Evolutionary conservation across 192 early-diverging fungal species (phyloP), one percentile per base, ranked within the genome.

Genomic region (Backusella luteola): DNA sequence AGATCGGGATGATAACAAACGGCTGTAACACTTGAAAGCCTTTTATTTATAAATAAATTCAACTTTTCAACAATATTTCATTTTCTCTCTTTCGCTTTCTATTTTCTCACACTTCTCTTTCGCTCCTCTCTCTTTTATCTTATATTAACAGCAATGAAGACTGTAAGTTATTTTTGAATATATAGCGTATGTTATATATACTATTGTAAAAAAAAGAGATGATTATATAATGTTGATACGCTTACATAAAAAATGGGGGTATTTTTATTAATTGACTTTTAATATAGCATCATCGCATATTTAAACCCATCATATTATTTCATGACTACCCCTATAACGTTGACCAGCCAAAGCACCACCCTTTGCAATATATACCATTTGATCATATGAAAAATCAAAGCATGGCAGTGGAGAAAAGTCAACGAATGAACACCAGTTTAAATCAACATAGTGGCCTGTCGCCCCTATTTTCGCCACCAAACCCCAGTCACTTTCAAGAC

Each of bases 221-320:
- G 9, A 14, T 29, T 29, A 29, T 29, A 63, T 63, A 63, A 26
- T 26, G 29, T 29, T 29, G 21, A 12, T 63, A 29, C 11, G 12
- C 26, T 63, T 63, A 63, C 23, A 26, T 56, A 56, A 56, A 56
- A 17, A 3, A 21, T 2, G n/a, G 7, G n/a, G 21, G 38, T 39
- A 39, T 39, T 39, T 39, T 32, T 4, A 63, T 29, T 53, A 29
- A 34, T 73, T 52, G 34, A 39, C 41, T 52, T 73, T 53, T 39
- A 29, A 63, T 63, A 68, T 39, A 34, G 36, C 38, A 81, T 73
- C 71, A 69, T 46, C 80, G 80, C 19, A 59, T 81, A 9, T 81
- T 81, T 56, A 70, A 73, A 21, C 80, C 80, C 23, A 69, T 81
- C 44, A 75, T 81, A 29, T 66, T 81, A 52, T 81, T 81, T 53